Percentiles rank a stretch among this genome's conserved stretches.
Evolutionary conservation across 495 filamentous ascomycete species (phyloP).

Genomic region (Penicillium simplicissimum): DNA sequence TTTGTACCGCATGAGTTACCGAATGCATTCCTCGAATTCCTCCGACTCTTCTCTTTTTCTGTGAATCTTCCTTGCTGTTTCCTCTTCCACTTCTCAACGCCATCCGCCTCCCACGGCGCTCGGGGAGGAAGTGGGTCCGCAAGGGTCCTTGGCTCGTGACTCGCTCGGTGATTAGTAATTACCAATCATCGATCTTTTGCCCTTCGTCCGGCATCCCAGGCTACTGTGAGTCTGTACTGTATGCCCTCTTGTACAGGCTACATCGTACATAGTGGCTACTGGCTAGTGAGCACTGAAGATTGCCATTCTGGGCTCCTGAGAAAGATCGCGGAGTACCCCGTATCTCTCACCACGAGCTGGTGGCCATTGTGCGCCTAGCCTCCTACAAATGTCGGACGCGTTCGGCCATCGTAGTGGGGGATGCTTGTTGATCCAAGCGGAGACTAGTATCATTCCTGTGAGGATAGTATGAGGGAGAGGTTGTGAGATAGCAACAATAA

Average conservation of each 20-base stretch:
- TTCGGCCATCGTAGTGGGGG: not conserved
- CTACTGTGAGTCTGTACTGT: no score
- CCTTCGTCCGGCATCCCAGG: not conserved
- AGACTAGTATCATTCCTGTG: not conserved
- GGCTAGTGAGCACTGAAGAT: not conserved
- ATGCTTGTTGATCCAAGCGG: conserved; percentile 1
- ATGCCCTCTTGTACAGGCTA: no score
- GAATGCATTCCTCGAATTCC: not conserved
- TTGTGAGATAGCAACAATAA: not conserved
- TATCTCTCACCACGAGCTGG: not conserved
- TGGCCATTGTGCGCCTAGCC: not conserved
- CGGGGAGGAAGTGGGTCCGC: conserved; percentile 3
- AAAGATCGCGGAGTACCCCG: not conserved
- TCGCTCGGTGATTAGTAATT: not conserved
- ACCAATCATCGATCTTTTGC: not conserved
- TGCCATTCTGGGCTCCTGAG: not conserved
- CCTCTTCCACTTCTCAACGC: not conserved
- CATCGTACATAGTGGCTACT: no score
- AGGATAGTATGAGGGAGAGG: not conserved
- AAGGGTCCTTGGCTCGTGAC: conserved; percentile 1
- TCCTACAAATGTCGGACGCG: not conserved
- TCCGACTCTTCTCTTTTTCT: not conserved
- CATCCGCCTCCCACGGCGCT: not conserved
- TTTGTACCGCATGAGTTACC: not conserved
- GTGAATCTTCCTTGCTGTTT: not conserved